Base-by-base conservation (phyloP, 2,329 filamentous ascomycete species). In the Alternaria ventricosa region DNA sequence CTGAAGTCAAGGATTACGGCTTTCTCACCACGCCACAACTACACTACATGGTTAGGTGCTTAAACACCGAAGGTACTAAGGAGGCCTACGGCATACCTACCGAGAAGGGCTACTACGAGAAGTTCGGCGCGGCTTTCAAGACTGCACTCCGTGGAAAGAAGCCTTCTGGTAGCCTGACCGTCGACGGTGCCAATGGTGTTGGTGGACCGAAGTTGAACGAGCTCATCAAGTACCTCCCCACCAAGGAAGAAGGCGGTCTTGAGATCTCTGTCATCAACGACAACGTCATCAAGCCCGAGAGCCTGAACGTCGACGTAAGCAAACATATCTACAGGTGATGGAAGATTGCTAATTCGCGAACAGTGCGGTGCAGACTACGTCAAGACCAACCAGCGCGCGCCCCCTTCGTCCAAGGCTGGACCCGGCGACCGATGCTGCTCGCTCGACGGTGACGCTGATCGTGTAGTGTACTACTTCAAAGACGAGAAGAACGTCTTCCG, bases 171-270 rank as follows among this genome's bases (percentile, higher is more conserved):
- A 82, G 87, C 60, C 84, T 99, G 67, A 92, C 89, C 7, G 93
- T 99, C 13, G 96, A 99, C 81, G 97, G 95, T 79, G 96, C 96
- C 74, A 99, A 99, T 76, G 96, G 96, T 74, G 94, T 99, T 63
- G 96, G 96, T 72, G 96, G 93, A 4, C 94, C 95, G 44, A 97
- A 97, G 84, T 84, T 99, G 71, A 85, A 86, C 66, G 93, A 97
- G 80, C 86, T 98, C 67, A 86, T 97, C 75, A 97, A 97, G 80
- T 87, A 92, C 75, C 84, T 98, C 56, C 90, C 92, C 60, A 82
- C 87, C 66, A 87, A 88, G 41, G 82, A 84, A 60, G 88, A 91
- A 74, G 87, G 60, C 4, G 60, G 87, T 22, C 83, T 97, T 57
- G 89, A 97, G 60, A 90, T 97, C 82, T 93, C 91, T 79, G 88